Conservation (phyloP, 2,329 filamentous ascomycete genomes). For the Hymenoscyphus scutula region DNA sequence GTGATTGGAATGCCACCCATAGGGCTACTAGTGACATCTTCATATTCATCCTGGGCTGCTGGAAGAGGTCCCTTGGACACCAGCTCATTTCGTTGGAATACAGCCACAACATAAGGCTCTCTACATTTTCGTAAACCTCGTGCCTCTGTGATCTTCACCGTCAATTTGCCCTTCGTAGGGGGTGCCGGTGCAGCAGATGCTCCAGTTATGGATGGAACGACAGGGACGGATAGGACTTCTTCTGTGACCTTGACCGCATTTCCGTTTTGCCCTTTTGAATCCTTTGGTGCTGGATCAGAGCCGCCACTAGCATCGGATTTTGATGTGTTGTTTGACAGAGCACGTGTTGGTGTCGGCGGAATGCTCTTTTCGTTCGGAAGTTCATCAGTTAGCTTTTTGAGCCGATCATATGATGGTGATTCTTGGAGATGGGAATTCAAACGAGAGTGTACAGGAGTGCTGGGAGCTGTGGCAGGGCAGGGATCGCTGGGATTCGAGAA, state of each 20-base stretch:
- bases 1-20: conserved; percentile 60
- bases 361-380: conserved; percentile 76
- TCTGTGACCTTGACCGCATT: conserved; percentile 39
- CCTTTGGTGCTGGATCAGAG: conserved; percentile 33
- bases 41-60: conserved; percentile 57
- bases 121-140: conserved; percentile 76
- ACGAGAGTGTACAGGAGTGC: conserved; percentile 50
- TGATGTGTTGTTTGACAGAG: conserved; percentile 60
- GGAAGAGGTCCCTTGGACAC: conserved; percentile 82
- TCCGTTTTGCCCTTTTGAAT: conserved; percentile 36
- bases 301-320: conserved; percentile 44
- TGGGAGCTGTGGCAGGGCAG: conserved; percentile 50
- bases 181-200: conserved; percentile 60
- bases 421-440: conserved; percentile 47
- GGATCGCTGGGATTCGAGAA: conserved; percentile 65
- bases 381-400: conserved; percentile 87
- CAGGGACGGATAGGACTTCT: conserved; percentile 14
- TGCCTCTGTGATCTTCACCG: conserved; percentile 84
- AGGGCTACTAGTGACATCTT: conserved; percentile 53
- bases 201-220: conserved; percentile 30
- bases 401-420: conserved; percentile 64
- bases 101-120: conserved; percentile 92
- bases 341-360: conserved; percentile 83
- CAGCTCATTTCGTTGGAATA: conserved; percentile 94
- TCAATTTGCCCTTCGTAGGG: conserved; percentile 79